Conservation (phyloP, 2,329 filamentous ascomycete species). For the Ophiosphaerella korrae region DNA sequence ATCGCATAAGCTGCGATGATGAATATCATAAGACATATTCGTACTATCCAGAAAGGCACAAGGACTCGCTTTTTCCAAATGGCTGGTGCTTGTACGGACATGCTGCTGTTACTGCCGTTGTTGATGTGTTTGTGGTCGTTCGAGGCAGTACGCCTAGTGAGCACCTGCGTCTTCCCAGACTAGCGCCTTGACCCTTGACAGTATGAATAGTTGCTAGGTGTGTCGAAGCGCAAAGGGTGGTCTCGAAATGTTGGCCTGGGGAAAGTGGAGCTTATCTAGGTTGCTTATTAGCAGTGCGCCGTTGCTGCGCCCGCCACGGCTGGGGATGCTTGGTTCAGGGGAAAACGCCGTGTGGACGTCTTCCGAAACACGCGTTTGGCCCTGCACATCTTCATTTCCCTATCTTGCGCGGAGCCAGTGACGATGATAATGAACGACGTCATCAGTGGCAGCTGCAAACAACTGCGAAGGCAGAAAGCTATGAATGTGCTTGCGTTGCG, state of each 20-base stretch:
- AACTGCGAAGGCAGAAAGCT: background rate
- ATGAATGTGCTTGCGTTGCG: background rate
- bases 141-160: no score
- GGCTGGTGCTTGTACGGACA: conserved; percentile 24
- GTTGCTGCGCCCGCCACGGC: conserved; percentile 10
- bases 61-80: conserved; percentile 47
- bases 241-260: conserved; percentile 3
- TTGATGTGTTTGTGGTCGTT: background rate
- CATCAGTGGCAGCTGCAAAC: background rate
- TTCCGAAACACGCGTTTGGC: conserved; percentile 27
- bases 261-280: conserved; percentile 1
- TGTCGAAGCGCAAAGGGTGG: conserved; percentile 3
- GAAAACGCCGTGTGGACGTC: conserved; percentile 18
- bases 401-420: background rate
- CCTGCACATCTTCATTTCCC: conserved; percentile 26
- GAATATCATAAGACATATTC: conserved; percentile 41
- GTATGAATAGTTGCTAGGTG: background rate
- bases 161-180: no score
- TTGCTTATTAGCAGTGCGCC: background rate
- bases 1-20: conserved; percentile 35
- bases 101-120: conserved; percentile 9
- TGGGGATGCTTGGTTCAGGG: conserved; percentile 23
- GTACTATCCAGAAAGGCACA: conserved; percentile 44
- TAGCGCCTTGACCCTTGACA: no score
- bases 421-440: conserved; percentile 3